phyloP scores from a whole-genome alignment of 192 early-diverging fungal genomes.

The Gorgonomyces haynaldii region DNA sequence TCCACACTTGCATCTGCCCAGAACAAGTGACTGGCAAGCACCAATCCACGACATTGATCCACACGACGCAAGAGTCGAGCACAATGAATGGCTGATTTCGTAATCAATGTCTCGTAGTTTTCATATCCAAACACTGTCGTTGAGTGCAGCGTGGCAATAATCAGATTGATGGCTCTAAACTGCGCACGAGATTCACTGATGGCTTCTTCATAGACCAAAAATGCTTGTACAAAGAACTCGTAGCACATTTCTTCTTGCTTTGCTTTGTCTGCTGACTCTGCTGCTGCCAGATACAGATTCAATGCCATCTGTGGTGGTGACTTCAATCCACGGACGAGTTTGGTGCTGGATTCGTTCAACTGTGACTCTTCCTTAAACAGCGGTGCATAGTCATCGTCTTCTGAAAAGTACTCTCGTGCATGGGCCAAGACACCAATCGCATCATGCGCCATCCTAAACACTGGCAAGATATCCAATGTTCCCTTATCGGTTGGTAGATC shows the following conservation, averaged over 20 bases:
- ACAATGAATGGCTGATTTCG: slow-evolving; percentile 82
- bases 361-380: slow-evolving; percentile 23
- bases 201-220: slow-evolving; percentile 93
- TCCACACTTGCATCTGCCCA: slow-evolving; percentile 54
- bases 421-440: slow-evolving; percentile 61
- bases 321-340: slow-evolving; percentile 23
- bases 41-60: slow-evolving; percentile 85
- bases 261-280: slow-evolving; percentile 72
- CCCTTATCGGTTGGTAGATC: neutral
- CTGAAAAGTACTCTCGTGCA: slow-evolving; percentile 29
- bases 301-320: slow-evolving; percentile 49
- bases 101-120: slow-evolving; percentile 91
- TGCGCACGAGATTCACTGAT: slow-evolving; percentile 88
- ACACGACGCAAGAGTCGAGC: slow-evolving; percentile 83
- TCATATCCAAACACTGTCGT: slow-evolving; percentile 74
- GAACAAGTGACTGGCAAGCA: slow-evolving; percentile 80
- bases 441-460: slow-evolving; percentile 78
- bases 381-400: slow-evolving; percentile 21
- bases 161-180: slow-evolving; percentile 75
- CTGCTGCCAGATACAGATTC: slow-evolving; percentile 76
- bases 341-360: slow-evolving; percentile 6
- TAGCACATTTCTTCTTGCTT: slow-evolving; percentile 90
- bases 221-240: slow-evolving; percentile 94
- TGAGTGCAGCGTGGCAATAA: slow-evolving; percentile 76
- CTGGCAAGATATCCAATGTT: slow-evolving; percentile 40